Evolutionary conservation across 768 basidiomycete genomes (phyloP), one percentile per base, ranked within the genome.

Genomic region (Mycena alexandri): DNA sequence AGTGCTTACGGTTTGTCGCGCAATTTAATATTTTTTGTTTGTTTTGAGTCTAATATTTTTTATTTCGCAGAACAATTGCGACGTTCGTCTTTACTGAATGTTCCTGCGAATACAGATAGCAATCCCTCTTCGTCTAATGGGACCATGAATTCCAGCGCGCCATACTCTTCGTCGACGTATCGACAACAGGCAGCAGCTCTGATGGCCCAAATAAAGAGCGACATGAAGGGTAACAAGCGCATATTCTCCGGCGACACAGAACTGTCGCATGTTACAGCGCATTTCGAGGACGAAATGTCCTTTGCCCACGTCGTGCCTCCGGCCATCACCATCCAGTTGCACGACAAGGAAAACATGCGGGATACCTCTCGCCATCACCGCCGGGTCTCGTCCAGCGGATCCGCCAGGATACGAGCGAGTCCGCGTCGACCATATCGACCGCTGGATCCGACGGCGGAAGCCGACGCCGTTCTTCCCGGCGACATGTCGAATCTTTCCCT

Each of bases 201-300:
- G 51, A 95, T 96, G 92, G 91, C 91, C 25, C 92, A 94, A 70
- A 94, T 96, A 70, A 91, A 91, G 78, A 86, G 83, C 63, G 93
- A 93, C 72, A 88, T 94, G 85, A 89, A 87, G 72, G 86, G 89
- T 5, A 85, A 87, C 57, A 93, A 93, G 76, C 89, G 91, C 14
- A 72, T 93, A 2, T 91, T 92, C 74, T 91, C 91, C 2, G 84
- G 83, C 7, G 90, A 91, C 19, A 89, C 88, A 0, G 89, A 90
- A 17, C 66, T 81, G 52, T 87, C 87, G 19, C 83, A 81, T 65
- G 75, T 77, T 59, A 80, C 77, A 16, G 74, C 79, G 10, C 77
- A 77, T 65, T 68, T 76, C 24, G 81, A 81, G 68, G 72, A 79
- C 63, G 74, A 76, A 65, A 61, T 65, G 65, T 71, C 69, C n/a